Conservation (phyloP, 257 asterid species). For the Datura wrightii region DNA sequence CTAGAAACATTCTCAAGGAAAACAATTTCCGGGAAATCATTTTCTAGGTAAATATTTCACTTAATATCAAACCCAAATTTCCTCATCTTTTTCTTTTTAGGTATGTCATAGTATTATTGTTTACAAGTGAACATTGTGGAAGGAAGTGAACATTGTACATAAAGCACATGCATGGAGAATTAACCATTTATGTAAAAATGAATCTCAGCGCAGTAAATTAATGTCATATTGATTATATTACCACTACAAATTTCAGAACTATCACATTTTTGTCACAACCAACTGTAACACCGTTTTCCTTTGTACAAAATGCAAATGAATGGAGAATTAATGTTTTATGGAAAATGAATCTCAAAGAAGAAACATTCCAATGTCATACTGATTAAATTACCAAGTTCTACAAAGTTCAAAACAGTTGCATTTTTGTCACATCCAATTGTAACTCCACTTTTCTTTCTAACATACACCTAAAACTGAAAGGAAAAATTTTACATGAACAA, state of each 20-base stretch:
- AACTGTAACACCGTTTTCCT: not conserved
- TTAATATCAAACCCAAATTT: not conserved
- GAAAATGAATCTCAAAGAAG: not conserved
- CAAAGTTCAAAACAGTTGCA: not conserved
- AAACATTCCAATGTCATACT: not conserved
- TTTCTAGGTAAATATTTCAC: not conserved
- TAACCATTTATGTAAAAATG: not conserved
- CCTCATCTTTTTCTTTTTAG: not conserved
- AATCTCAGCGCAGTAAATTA: not conserved
- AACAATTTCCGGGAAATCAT: not conserved
- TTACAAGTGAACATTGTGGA: not conserved
- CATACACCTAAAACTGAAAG: conserved; percentile 17
- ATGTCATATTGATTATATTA: not conserved
- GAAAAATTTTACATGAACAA: not conserved
- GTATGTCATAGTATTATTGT: not conserved
- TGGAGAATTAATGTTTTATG: not conserved
- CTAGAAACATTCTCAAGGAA: not conserved
- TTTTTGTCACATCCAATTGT: conserved; percentile 23
- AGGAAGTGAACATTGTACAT: conserved; percentile 17
- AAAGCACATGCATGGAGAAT: not conserved
- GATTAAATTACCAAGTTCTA: conserved; percentile 2
- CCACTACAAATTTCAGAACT: conserved; percentile 1
- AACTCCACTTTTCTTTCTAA: conserved; percentile 4
- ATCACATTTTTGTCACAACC: not conserved
- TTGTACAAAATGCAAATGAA: not conserved